Evolutionary conservation across 345 rosid genomes (phyloP).

Genomic region (Anastatica hierochuntica): DNA sequence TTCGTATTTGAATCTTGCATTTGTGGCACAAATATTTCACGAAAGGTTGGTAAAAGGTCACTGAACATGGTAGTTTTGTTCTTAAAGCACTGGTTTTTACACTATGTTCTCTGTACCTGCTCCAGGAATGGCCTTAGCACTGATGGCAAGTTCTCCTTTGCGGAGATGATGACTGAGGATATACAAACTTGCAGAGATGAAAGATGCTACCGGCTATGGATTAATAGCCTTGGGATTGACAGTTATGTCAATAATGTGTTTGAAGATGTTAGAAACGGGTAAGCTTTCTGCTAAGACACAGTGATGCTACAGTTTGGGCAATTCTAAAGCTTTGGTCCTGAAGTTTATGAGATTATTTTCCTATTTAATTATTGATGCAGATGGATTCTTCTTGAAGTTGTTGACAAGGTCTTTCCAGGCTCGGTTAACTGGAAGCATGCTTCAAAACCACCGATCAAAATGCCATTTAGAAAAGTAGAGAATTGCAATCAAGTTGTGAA

Average conservation of each 20-base stretch:
- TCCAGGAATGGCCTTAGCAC: conserved; percentile 87
- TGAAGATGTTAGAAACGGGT: conserved; percentile 95
- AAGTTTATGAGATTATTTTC: not conserved
- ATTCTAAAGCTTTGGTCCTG: not conserved
- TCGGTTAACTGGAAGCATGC: conserved; percentile 94
- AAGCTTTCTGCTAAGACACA: not conserved
- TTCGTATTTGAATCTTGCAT: conserved; percentile 80
- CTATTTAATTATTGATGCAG: conserved; percentile 32
- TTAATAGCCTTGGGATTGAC: conserved; percentile 74
- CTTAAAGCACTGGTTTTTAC: not conserved
- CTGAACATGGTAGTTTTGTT: not conserved
- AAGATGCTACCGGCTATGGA: conserved; percentile 90
- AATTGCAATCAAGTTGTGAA: conserved; percentile 90
- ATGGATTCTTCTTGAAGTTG: conserved; percentile 86
- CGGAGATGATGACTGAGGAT: conserved; percentile 95
- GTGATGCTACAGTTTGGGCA: not conserved
- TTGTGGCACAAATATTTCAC: conserved; percentile 89
- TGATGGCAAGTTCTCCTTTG: conserved; percentile 60
- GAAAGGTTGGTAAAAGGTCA: conserved; percentile 42
- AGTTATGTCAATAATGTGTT: conserved; percentile 77
- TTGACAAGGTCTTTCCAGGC: conserved; percentile 79
- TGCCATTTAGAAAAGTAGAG: conserved; percentile 93
- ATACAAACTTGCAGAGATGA: conserved; percentile 76
- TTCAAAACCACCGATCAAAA: conserved; percentile 88
- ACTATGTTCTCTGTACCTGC: conserved; percentile 10